These are phyloP conservation scores for Epipyxis sp. DNA, from an alignment of 108 stramenopile genomes.

Conservation along the genomic window DNA sequence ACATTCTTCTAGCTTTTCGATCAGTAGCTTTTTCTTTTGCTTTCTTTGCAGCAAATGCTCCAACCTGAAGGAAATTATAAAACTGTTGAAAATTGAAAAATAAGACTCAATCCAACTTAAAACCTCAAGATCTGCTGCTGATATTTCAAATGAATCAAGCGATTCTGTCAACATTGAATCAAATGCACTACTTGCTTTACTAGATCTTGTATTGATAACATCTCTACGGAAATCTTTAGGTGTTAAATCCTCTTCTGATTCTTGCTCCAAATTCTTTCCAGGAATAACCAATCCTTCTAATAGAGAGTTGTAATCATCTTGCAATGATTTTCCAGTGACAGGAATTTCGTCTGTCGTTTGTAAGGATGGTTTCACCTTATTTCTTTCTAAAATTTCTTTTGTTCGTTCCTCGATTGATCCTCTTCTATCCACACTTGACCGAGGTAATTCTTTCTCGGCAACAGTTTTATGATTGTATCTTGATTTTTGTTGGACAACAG, in stretches of 20 bases:
- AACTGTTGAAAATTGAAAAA: too few species aligned
- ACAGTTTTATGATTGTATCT: too few species aligned
- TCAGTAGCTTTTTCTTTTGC: background rate
- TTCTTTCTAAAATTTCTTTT: background rate
- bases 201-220: background rate
- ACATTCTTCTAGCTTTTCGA: background rate
- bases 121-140: constrained; percentile 11
- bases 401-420: constrained; percentile 3
- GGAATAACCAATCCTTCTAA: background rate
- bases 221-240: background rate
- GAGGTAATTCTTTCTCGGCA: too few species aligned
- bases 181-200: background rate
- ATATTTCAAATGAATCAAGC: constrained; percentile 1
- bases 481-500: too few species aligned
- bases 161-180: background rate
- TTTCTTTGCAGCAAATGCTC: constrained; percentile 6
- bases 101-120: too few species aligned
- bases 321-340: background rate
- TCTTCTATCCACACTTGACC: too few species aligned
- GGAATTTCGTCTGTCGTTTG: background rate
- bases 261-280: background rate
- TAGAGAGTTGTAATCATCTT: background rate
- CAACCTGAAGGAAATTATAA: too few species aligned
- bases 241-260: background rate
- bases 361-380: background rate